phyloP scores from a whole-genome alignment of 1,139 yeast genomes.

The Pichia sp. region DNA sequence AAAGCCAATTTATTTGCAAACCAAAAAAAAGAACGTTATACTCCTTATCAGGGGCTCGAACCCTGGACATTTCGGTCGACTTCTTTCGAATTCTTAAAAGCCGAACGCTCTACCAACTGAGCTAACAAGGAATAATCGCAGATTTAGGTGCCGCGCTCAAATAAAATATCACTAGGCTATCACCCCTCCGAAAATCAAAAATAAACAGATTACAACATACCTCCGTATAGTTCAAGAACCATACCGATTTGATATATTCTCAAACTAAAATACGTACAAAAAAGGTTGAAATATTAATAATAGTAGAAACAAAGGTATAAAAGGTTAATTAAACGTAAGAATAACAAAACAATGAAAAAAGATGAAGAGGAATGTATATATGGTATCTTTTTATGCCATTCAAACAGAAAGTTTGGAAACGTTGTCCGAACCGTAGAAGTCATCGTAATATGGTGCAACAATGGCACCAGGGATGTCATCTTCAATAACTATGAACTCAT shows the following conservation, averaged over 20 bases:
- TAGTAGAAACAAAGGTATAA: neutral
- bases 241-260: no score
- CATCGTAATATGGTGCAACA: slow-evolving; percentile 1
- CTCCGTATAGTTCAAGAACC: no score
- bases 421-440: slow-evolving; percentile 9
- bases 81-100: slow-evolving; percentile 34
- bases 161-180: no score
- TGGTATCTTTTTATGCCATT: neutral
- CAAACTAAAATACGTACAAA: no score
- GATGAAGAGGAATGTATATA: neutral
- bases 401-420: slow-evolving; percentile 3
- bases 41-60: slow-evolving; percentile 25
- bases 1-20: no score
- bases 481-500: slow-evolving; percentile 4
- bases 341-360: slow-evolving; percentile 1
- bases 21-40: no score
- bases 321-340: neutral
- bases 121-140: slow-evolving; percentile 31
- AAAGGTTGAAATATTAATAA: neutral
- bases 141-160: neutral
- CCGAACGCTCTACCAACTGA: slow-evolving; percentile 50
- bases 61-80: slow-evolving; percentile 26
- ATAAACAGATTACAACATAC: neutral
- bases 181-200: no score
- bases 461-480: slow-evolving; percentile 11